phyloP scores from a whole-genome alignment of 2,329 filamentous ascomycete genomes.

The Colletotrichum shisoi region DNA sequence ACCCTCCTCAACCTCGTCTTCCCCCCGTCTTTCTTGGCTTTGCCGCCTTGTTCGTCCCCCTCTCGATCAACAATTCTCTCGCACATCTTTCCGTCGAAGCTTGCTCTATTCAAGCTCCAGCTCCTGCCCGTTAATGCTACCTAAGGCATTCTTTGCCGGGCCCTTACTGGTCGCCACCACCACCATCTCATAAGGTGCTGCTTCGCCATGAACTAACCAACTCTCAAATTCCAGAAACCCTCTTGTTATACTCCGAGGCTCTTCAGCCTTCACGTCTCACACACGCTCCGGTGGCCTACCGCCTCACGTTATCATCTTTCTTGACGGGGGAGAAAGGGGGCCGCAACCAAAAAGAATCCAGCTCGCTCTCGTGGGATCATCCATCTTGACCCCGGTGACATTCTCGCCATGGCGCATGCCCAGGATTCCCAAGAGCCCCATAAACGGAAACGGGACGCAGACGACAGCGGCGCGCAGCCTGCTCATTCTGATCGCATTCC shows the following conservation, averaged over 20 bases:
- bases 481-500: slow-evolving; percentile 52
- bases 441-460: slow-evolving; percentile 60
- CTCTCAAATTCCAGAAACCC: slow-evolving; percentile 19
- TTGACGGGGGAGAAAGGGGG: slow-evolving; percentile 6
- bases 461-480: slow-evolving; percentile 54
- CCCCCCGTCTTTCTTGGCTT: slow-evolving; percentile 30
- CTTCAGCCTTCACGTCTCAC: slow-evolving; percentile 25
- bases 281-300: not conserved
- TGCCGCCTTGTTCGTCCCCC: slow-evolving; percentile 19
- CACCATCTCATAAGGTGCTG: slow-evolving; percentile 35
- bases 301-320: slow-evolving; percentile 3
- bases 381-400: slow-evolving; percentile 24
- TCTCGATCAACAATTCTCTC: slow-evolving; percentile 29
- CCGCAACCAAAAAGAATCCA: slow-evolving; percentile 3
- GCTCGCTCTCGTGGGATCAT: slow-evolving; percentile 14
- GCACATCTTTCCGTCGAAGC: slow-evolving; percentile 33
- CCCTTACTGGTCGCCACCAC: slow-evolving; percentile 11
- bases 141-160: slow-evolving; percentile 32
- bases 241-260: slow-evolving; percentile 25
- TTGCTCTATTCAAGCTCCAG: slow-evolving; percentile 32
- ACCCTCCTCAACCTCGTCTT: slow-evolving; percentile 11
- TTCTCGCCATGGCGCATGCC: slow-evolving; percentile 53
- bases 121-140: slow-evolving; percentile 25
- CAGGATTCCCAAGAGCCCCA: slow-evolving; percentile 51
- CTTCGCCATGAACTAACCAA: slow-evolving; percentile 37